A percentile compares a stretch with the other conserved stretches of the same genome.
Evolutionary conservation across 2,329 filamentous ascomycete species (phyloP).

Genomic region (Fusarium liriodendri): DNA sequence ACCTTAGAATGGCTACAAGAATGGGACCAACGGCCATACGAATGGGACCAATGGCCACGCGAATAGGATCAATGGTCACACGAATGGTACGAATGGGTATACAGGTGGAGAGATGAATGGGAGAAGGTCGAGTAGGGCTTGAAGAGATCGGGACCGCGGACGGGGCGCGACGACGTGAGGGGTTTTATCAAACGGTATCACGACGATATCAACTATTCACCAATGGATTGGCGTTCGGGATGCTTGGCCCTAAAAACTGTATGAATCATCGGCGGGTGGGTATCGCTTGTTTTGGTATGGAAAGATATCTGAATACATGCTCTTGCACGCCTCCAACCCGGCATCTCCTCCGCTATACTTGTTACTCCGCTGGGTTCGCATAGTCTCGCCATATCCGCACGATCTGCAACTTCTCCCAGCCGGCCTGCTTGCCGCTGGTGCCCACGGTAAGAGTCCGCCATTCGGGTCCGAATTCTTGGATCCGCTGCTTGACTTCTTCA

Average conservation of each 20-base stretch:
- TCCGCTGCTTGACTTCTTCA: conserved; percentile 73
- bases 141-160: conserved; percentile 22
- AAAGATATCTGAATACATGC: conserved; percentile 48
- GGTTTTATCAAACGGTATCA: conserved; percentile 30
- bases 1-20: conserved; percentile 16
- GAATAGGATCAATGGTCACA: too few relatives aligned
- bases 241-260: conserved; percentile 47
- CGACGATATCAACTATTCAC: conserved; percentile 41
- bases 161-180: conserved; percentile 24
- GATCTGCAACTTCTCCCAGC: conserved; percentile 94
- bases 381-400: conserved; percentile 81
- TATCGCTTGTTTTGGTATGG: conserved; percentile 45
- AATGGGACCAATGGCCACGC: neutral
- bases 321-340: conserved; percentile 37
- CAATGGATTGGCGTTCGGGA: conserved; percentile 51
- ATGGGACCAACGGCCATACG: neutral
- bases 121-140: neutral
- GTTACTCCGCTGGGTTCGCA: conserved; percentile 1
- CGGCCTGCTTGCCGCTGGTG: conserved; percentile 85
- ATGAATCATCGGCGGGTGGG: conserved; percentile 44
- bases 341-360: neutral
- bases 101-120: neutral
- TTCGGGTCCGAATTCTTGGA: conserved; percentile 60
- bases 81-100: neutral
- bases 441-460: conserved; percentile 86